Conservation (phyloP, 129 eudicot genomes). For the Chrysanthemum lavandulifolium region DNA sequence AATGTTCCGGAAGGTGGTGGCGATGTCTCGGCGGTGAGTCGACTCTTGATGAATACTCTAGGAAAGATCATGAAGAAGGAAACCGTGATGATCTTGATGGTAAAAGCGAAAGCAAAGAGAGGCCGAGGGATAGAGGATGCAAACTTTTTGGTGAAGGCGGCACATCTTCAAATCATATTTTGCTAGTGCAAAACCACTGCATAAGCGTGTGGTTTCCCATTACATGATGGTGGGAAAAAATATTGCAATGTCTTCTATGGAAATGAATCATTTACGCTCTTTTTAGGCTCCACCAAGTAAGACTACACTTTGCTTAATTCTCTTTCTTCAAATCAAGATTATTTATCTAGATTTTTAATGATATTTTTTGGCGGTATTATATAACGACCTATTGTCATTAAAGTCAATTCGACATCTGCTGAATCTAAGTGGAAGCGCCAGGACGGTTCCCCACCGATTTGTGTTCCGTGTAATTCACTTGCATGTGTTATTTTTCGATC, state of each 20-base stretch:
- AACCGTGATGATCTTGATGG: constrained; percentile 74
- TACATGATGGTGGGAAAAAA: constrained; percentile 43
- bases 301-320: constrained; percentile 1
- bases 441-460: constrained; percentile 57
- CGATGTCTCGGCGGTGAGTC: constrained; percentile 95
- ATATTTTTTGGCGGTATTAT: constrained; percentile 44
- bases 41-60: constrained; percentile 80
- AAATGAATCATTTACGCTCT: constrained; percentile 77
- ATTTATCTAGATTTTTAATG: neutral
- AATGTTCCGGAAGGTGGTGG: constrained; percentile 76
- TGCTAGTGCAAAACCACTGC: constrained; percentile 70
- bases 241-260: constrained; percentile 70
- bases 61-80: constrained; percentile 78
- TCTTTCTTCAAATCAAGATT: neutral
- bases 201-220: constrained; percentile 55
- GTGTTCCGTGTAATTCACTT: constrained; percentile 59
- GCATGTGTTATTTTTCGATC: neutral
- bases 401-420: constrained; percentile 47
- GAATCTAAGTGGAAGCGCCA: constrained; percentile 65
- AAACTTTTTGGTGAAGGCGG: constrained; percentile 56
- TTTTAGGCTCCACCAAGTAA: constrained; percentile 91
- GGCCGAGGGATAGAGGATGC: constrained; percentile 63
- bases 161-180: constrained; percentile 47
- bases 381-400: constrained; percentile 74
- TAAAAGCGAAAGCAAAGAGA: constrained; percentile 99